Evolutionary conservation across 805 yeast species (phyloP).

Genomic region (Metschnikowia peoriensis): DNA sequence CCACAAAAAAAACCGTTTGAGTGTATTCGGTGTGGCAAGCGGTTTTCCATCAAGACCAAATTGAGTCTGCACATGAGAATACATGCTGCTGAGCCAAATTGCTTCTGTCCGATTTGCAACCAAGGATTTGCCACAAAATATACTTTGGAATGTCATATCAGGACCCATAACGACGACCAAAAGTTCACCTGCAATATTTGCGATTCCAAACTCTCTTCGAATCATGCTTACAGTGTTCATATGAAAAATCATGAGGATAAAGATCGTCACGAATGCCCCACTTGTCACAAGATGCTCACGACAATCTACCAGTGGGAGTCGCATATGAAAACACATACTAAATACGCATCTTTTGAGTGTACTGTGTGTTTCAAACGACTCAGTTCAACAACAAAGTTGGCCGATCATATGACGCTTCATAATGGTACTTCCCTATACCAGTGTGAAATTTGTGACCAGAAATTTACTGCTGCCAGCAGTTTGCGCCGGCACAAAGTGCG

Average conservation of each 20-base stretch:
- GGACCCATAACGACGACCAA: neutral
- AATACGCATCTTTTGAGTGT: neutral
- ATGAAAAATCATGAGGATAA: neutral
- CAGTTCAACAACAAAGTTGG: neutral
- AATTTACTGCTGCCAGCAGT: neutral
- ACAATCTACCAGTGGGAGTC: neutral
- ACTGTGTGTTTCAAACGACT: neutral
- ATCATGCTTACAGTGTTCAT: neutral
- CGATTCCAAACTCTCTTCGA: neutral
- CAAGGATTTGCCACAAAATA: neutral
- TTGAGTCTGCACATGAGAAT: neutral
- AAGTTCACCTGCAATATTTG: neutral
- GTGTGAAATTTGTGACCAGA: neutral
- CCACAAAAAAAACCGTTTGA: neutral
- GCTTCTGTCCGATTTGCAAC: neutral
- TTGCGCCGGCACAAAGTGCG: neutral
- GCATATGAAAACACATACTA: neutral
- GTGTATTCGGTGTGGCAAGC: neutral
- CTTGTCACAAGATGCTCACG: neutral
- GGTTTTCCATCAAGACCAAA: neutral
- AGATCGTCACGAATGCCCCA: neutral
- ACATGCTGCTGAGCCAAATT: neutral
- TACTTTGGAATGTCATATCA: neutral
- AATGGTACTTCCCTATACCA: neutral
- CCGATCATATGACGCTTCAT: slow-evolving; percentile 1